Evolutionary conservation across 202 grass and related monocot genomes (phyloP), one percentile per base, ranked within the genome.

Genomic region (Digitaria exilis): DNA sequence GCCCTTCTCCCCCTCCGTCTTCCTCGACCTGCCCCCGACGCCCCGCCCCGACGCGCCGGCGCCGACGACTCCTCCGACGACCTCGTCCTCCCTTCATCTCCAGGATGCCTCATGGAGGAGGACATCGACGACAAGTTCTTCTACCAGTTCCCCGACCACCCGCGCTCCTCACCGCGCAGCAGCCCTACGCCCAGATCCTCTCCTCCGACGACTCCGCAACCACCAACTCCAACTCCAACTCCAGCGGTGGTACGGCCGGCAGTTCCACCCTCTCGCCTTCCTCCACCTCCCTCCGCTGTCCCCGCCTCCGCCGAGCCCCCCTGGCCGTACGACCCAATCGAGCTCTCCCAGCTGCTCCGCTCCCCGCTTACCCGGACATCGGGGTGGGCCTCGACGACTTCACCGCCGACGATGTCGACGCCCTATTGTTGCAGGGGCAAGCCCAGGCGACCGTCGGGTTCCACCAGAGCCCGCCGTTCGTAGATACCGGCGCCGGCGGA

Each of bases 31-130:
- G 21, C 88, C 85, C 3, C 79, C 70, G 19, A 69, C 85, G 77
- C 85, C 84, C 16, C 70, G 62, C 51, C 35, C 50, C 32, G 72
- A 16, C 13, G 14, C 0, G n/a, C 22, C 24, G 67, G 7, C 6
- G 67, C 75, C 37, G 56, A 75, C n/a, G 76, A 44, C 52, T 16
- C 55, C 25, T 25, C 61, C 10, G 85, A 91, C 39, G 91, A 94
- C 79, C 79, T 90, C 25, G 76, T 89, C 22, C 90, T 97, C 87
- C 82, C 39, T 92, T 86, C 90, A 97, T 97, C 41, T 72, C 91
- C 0, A 67, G 59, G 44, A 89, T 97, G 88, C n/a, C 88, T 97
- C 78, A 91, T 92, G 92, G 94, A 97, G 78, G 94, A 94, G 31
- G 88, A 94, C 87, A 82, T 85, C 65, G 83, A 89, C 78, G 87